These are phyloP conservation scores for Elsinoe ampelina DNA, from an alignment of 2,329 filamentous ascomycete genomes.

Conservation along the genomic window DNA sequence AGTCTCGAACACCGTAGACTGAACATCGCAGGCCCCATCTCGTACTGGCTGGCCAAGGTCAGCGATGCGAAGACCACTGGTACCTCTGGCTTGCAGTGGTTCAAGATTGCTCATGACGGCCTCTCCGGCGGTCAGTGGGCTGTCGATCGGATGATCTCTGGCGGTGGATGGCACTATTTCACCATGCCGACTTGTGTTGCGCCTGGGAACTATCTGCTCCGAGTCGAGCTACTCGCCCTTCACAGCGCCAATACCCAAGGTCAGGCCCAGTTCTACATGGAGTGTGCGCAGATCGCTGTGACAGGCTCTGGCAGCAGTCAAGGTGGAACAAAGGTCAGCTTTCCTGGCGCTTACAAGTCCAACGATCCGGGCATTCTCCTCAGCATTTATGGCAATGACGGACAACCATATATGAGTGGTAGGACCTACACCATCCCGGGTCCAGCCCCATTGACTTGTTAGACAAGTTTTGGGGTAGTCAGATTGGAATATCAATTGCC, in stretches of 20 bases:
- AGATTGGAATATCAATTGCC: too few relatives aligned
- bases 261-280: conserved; percentile 35
- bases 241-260: conserved; percentile 42
- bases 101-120: conserved; percentile 45
- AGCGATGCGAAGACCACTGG: conserved; percentile 38
- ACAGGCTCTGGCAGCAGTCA: conserved; percentile 12
- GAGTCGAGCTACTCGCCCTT: conserved; percentile 46
- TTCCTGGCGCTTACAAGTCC: conserved; percentile 17
- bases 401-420: neutral
- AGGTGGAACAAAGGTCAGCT: conserved; percentile 3
- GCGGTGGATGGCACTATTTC: conserved; percentile 27
- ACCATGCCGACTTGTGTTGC: conserved; percentile 43
- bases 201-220: conserved; percentile 46
- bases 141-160: conserved; percentile 31
- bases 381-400: conserved; percentile 17
- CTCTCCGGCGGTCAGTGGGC: conserved; percentile 42
- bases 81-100: conserved; percentile 36
- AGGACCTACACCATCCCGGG: conserved; percentile 16
- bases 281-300: conserved; percentile 24
- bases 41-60: conserved; percentile 26
- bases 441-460: conserved; percentile 9
- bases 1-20: neutral
- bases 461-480: neutral
- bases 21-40: neutral
- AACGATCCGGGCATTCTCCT: conserved; percentile 17